Conservation (phyloP, 495 filamentous ascomycete species). For the Polyplosphaeria fusca region DNA sequence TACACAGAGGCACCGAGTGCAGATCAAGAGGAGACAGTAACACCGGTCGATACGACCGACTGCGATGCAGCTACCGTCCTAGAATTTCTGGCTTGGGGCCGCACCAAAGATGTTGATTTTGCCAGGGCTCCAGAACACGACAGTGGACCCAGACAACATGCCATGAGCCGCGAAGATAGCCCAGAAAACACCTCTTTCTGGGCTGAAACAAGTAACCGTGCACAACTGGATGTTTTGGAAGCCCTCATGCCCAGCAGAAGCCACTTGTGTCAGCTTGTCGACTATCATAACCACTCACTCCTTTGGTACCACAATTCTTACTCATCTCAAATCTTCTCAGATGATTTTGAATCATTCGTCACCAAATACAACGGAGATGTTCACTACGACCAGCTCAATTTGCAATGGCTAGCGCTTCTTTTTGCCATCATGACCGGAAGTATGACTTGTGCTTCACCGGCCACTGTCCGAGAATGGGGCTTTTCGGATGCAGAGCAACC, state of each 20-base stretch:
- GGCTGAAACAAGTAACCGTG: neutral
- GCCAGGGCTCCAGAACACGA: slow-evolving; percentile 16
- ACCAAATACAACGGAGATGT: slow-evolving; percentile 2
- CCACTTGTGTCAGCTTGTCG: slow-evolving; percentile 4
- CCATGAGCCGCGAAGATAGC: neutral
- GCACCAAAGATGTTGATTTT: slow-evolving; percentile 43
- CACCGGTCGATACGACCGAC: too few species aligned
- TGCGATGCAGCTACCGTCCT: slow-evolving; percentile 48
- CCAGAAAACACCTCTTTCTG: neutral
- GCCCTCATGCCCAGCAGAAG: slow-evolving; percentile 2
- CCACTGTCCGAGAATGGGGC: neutral
- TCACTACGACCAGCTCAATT: neutral
- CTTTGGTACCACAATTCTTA: slow-evolving; percentile 21
- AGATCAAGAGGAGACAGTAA: too few species aligned
- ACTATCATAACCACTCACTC: slow-evolving; percentile 8
- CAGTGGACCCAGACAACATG: neutral
- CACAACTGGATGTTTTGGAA: slow-evolving; percentile 6
- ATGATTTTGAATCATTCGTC: slow-evolving; percentile 2
- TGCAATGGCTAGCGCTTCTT: slow-evolving; percentile 18
- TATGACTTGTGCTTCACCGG: slow-evolving; percentile 6
- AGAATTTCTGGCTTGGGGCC: slow-evolving; percentile 48
- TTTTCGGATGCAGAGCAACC: slow-evolving; percentile 9
- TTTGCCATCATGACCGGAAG: slow-evolving; percentile 11
- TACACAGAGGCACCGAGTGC: too few species aligned
- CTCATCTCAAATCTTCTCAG: neutral